phyloP scores from a whole-genome alignment of 1,284 basidiomycete genomes.

The Ceratobasidium theobromae region DNA sequence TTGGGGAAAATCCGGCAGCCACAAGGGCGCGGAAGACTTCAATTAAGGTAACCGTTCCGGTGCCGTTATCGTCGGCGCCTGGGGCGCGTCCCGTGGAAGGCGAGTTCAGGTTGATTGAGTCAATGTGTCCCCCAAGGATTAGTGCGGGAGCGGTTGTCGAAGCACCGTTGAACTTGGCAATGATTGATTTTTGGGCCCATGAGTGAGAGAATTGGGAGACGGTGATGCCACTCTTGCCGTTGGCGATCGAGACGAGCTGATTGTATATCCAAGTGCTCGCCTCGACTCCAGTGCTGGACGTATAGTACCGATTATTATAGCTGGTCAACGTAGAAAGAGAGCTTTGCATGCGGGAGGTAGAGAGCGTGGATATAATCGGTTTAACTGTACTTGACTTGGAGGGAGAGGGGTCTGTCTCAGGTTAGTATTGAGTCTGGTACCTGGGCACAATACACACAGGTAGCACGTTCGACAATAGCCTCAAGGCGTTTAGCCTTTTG shows the following conservation, averaged over 20 bases:
- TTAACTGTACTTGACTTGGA: slow-evolving; percentile 40
- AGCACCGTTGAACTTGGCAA: slow-evolving; percentile 47
- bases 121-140: slow-evolving; percentile 58
- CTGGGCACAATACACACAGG: slow-evolving; percentile 38
- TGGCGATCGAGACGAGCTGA: slow-evolving; percentile 28
- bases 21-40: slow-evolving; percentile 54
- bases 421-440: slow-evolving; percentile 35
- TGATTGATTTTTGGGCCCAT: slow-evolving; percentile 58
- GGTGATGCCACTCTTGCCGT: slow-evolving; percentile 40
- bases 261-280: slow-evolving; percentile 36
- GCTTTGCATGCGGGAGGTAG: slow-evolving; percentile 38
- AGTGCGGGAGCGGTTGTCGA: slow-evolving; percentile 45
- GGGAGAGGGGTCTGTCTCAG: slow-evolving; percentile 24
- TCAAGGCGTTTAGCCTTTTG: slow-evolving; percentile 27
- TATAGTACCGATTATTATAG: slow-evolving; percentile 59
- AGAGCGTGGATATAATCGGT: slow-evolving; percentile 39
- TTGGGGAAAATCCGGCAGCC: slow-evolving; percentile 49
- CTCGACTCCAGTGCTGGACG: slow-evolving; percentile 49
- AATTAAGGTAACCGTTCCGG: slow-evolving; percentile 56
- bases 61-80: slow-evolving; percentile 57
- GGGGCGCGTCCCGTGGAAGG: slow-evolving; percentile 49
- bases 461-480: slow-evolving; percentile 29
- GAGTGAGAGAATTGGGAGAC: slow-evolving; percentile 53
- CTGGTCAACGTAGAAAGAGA: slow-evolving; percentile 43
- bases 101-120: slow-evolving; percentile 49